A percentile compares a stretch with the other conserved stretches of the same genome.
Conservation (phyloP, 306 rosid genomes). For the Cicer bijugum region DNA sequence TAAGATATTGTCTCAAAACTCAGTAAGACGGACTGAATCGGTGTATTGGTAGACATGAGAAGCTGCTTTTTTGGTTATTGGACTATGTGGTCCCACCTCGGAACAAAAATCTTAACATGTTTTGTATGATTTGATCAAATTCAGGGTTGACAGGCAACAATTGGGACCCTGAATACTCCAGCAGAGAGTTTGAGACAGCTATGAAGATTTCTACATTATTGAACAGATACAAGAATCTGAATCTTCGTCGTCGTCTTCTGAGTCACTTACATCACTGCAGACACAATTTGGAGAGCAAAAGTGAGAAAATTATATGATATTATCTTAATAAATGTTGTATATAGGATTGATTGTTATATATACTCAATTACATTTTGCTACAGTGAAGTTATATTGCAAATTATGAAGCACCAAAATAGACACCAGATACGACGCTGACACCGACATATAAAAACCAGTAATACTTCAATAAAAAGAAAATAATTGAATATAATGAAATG, state of each 20-base stretch:
- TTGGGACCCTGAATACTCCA: slow-evolving; percentile 48
- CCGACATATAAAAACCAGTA: too few relatives aligned
- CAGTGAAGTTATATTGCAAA: neutral
- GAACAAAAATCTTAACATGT: slow-evolving; percentile 38
- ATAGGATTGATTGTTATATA: slow-evolving; percentile 14
- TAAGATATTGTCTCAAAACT: slow-evolving; percentile 47
- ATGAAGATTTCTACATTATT: slow-evolving; percentile 66
- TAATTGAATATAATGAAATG: too few relatives aligned
- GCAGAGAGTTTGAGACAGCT: slow-evolving; percentile 53
- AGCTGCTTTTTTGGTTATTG: slow-evolving; percentile 42
- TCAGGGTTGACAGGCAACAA: slow-evolving; percentile 40
- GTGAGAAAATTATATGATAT: slow-evolving; percentile 25
- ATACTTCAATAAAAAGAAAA: too few relatives aligned
- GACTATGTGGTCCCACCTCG: slow-evolving; percentile 46
- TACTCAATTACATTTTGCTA: slow-evolving; percentile 13
- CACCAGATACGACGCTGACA: too few relatives aligned
- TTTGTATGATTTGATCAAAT: slow-evolving; percentile 41
- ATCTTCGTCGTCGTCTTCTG: slow-evolving; percentile 80
- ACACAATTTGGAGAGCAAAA: slow-evolving; percentile 45
- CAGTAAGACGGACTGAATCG: slow-evolving; percentile 45
- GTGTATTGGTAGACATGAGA: slow-evolving; percentile 43
- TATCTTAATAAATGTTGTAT: slow-evolving; percentile 22
- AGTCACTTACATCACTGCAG: slow-evolving; percentile 81
- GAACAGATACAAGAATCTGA: slow-evolving; percentile 76
- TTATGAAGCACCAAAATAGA: too few relatives aligned